Percentiles rank a stretch among this genome's conserved stretches.
phyloP scores from a whole-genome alignment of 805 yeast genomes.

The Candida nonsorbophila region DNA sequence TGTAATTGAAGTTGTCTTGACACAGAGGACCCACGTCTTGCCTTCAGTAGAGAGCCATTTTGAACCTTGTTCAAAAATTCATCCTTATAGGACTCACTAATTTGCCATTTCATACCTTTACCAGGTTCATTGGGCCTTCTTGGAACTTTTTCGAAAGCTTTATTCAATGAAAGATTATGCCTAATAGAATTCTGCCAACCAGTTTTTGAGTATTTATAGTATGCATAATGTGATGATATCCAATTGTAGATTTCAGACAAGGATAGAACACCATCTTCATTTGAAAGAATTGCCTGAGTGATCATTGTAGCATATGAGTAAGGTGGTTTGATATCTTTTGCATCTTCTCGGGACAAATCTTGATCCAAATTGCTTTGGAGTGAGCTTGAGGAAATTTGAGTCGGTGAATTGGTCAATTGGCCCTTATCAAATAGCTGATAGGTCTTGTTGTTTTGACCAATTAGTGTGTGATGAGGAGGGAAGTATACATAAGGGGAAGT shows the following conservation, averaged over 20 bases:
- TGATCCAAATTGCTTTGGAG: constrained; percentile 43
- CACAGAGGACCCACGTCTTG: constrained; percentile 76
- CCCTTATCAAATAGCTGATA: constrained; percentile 53
- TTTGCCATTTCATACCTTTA: constrained; percentile 99
- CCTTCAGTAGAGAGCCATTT: constrained; percentile 67
- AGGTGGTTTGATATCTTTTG: constrained; percentile 93
- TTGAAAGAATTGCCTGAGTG: constrained; percentile 90
- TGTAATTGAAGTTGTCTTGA: constrained; percentile 76
- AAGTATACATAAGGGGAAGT: constrained; percentile 11
- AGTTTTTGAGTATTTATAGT: constrained; percentile 83
- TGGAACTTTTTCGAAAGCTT: constrained; percentile 97
- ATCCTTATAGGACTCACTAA: constrained; percentile 73
- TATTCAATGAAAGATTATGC: constrained; percentile 88
- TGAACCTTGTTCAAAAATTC: constrained; percentile 81
- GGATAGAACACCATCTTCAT: constrained; percentile 82
- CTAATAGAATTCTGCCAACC: constrained; percentile 99
- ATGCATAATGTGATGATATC: constrained; percentile 84
- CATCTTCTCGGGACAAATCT: constrained; percentile 83
- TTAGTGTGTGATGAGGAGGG: constrained; percentile 13
- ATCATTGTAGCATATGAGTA: constrained; percentile 97
- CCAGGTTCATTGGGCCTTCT: constrained; percentile 96
- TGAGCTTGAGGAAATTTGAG: constrained; percentile 34
- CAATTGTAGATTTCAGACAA: constrained; percentile 88
- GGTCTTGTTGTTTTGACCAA: constrained; percentile 27
- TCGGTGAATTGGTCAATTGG: constrained; percentile 31